phyloP scores from a whole-genome alignment of 2,329 filamentous ascomycete species.

The Neonectria coccinea region DNA sequence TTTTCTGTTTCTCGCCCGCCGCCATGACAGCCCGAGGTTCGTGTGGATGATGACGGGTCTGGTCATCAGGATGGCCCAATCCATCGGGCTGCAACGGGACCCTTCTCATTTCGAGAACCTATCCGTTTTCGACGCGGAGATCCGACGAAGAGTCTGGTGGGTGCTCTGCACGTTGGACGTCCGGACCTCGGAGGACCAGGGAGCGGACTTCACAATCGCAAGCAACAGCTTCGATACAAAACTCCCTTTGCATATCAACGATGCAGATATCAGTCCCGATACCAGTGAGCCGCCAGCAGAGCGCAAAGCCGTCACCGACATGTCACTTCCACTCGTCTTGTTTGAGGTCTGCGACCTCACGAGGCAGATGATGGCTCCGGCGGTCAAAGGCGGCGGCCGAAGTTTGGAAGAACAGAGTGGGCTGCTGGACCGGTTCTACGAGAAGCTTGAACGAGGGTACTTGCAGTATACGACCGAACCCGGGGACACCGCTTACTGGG shows the following conservation, averaged over 20 bases:
- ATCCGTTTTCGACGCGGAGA: conserved; percentile 70
- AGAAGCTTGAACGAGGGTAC: conserved; percentile 56
- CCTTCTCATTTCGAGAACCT: conserved; percentile 63
- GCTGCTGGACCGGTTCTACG: conserved; percentile 60
- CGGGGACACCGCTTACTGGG: conserved; percentile 53
- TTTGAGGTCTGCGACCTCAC: conserved; percentile 52
- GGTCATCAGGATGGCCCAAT: conserved; percentile 66
- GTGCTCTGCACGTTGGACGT: conserved; percentile 69
- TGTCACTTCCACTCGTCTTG: conserved; percentile 56
- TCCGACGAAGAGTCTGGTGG: conserved; percentile 73
- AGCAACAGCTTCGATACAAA: conserved; percentile 63
- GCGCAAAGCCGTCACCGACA: conserved; percentile 66
- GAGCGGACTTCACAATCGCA: conserved; percentile 61
- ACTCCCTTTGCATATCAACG: conserved; percentile 69
- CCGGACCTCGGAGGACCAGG: conserved; percentile 70
- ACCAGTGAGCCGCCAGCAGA: conserved; percentile 60
- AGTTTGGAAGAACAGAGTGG: conserved; percentile 56
- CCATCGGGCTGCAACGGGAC: conserved; percentile 69
- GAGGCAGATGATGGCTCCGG: conserved; percentile 52
- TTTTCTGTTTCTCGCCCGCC: conserved; percentile 66
- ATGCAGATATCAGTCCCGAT: conserved; percentile 61
- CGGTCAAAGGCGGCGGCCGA: conserved; percentile 42
- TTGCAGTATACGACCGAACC: conserved; percentile 53
- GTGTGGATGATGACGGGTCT: conserved; percentile 74
- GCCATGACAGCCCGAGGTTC: conserved; percentile 64